Evolutionary conservation across 2,329 filamentous ascomycete species (phyloP).

Genomic region (Xylariales sp.): DNA sequence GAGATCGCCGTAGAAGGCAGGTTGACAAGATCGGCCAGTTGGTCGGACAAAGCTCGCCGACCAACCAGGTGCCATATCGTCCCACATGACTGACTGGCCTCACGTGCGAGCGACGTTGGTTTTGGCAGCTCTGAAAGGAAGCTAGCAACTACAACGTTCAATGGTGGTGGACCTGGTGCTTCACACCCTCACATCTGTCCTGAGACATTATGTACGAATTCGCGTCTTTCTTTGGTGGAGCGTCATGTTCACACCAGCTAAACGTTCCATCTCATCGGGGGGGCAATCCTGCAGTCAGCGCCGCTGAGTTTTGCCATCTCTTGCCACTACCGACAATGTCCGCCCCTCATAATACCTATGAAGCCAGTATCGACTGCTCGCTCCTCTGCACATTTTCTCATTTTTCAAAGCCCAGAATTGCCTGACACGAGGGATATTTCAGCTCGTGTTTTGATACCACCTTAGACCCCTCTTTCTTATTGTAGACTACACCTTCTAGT

Average conservation of each 20-base stretch:
- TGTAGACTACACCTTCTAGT: constrained; percentile 42
- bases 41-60: constrained; percentile 40
- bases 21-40: constrained; percentile 37
- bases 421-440: constrained; percentile 25
- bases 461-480: constrained; percentile 27
- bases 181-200: constrained; percentile 38
- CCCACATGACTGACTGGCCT: constrained; percentile 45
- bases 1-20: constrained; percentile 45
- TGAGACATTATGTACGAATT: constrained; percentile 22
- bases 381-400: constrained; percentile 27
- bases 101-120: constrained; percentile 33
- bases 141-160: constrained; percentile 49
- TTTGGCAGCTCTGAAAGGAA: constrained; percentile 30
- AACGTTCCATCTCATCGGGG: constrained; percentile 50
- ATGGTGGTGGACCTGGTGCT: constrained; percentile 33
- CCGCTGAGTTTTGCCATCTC: constrained; percentile 34
- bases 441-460: constrained; percentile 33
- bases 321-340: constrained; percentile 38
- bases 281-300: constrained; percentile 41
- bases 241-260: constrained; percentile 39
- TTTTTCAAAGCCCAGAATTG: constrained; percentile 16
- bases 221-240: constrained; percentile 33
- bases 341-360: constrained; percentile 45
- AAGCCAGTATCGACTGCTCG: constrained; percentile 38
- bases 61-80: constrained; percentile 45